phyloP scores from a whole-genome alignment of 345 rosid species.

The Adansonia digitata region DNA sequence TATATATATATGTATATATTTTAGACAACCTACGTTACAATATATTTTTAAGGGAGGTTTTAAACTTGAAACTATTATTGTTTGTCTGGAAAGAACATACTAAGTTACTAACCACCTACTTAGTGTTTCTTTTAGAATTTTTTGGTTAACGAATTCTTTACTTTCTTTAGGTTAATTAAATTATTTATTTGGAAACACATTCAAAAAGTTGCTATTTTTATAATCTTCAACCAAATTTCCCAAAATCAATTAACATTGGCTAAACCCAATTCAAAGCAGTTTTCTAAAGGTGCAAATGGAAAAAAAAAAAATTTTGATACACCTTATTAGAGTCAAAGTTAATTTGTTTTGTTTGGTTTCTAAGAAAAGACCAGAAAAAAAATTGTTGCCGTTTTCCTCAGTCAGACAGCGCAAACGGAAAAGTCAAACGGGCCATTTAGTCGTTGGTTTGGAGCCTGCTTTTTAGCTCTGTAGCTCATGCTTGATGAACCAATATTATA shows the following conservation, averaged over 20 bases:
- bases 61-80: too few relatives aligned
- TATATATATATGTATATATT: too few relatives aligned
- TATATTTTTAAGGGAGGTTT: too few relatives aligned
- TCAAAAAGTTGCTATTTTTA: background rate
- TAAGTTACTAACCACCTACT: too few relatives aligned
- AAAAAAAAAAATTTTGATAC: too few relatives aligned
- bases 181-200: too few relatives aligned
- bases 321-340: background rate
- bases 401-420: background rate
- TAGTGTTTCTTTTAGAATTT: too few relatives aligned
- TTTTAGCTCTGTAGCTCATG: background rate
- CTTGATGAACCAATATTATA: background rate
- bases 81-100: too few relatives aligned
- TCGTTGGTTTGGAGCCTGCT: conserved; percentile 12
- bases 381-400: background rate
- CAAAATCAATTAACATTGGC: background rate
- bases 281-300: background rate
- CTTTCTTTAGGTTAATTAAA: too few relatives aligned
- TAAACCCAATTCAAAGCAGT: background rate
- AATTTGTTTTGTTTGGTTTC: background rate
- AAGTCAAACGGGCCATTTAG: conserved; percentile 3
- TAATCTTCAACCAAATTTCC: background rate
- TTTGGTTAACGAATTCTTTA: too few relatives aligned
- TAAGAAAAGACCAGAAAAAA: background rate
- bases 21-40: too few relatives aligned